Percentiles rank a stretch among this genome's conserved stretches.
Evolutionary conservation across 2,329 filamentous ascomycete genomes (phyloP).

Genomic region (Salinomyces thailandicus): DNA sequence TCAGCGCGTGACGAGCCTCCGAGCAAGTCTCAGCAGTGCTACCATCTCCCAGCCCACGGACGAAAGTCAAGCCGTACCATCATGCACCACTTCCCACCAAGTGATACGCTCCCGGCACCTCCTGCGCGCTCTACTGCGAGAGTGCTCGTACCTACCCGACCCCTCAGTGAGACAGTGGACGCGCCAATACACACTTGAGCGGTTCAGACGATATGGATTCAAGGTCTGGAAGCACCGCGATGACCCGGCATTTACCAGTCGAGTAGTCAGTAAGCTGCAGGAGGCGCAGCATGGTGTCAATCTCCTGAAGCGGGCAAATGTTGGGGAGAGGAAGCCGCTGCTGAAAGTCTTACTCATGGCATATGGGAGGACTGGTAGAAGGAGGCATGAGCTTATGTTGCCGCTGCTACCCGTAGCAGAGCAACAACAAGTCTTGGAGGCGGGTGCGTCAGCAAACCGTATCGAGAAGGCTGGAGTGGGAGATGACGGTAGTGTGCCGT

Average conservation of each 20-base stretch:
- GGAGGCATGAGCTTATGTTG: constrained; percentile 39
- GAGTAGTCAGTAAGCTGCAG: constrained; percentile 11
- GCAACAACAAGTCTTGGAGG: not conserved
- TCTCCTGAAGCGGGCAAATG: constrained; percentile 42
- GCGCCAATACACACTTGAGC: constrained; percentile 36
- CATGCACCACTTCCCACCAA: constrained; percentile 5
- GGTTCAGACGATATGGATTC: constrained; percentile 32
- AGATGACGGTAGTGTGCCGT: not conserved
- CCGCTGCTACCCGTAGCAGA: constrained; percentile 10
- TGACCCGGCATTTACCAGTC: constrained; percentile 5
- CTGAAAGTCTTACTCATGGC: constrained; percentile 43
- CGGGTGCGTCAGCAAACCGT: not conserved
- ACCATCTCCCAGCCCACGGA: no score
- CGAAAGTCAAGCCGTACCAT: no score
- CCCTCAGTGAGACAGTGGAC: constrained; percentile 42
- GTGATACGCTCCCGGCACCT: constrained; percentile 32
- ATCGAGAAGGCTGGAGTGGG: not conserved
- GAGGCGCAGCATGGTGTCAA: constrained; percentile 36
- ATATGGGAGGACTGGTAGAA: constrained; percentile 47
- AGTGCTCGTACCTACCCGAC: constrained; percentile 52
- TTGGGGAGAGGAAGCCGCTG: constrained; percentile 42
- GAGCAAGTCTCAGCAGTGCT: no score
- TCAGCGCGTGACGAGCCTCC: no score
- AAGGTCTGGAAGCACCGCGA: constrained; percentile 11
- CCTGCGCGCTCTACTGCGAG: constrained; percentile 47